Evolutionary conservation across 495 filamentous ascomycete genomes (phyloP), one percentile per base, ranked within the genome.

Genomic region (Penicillium goetzii): DNA sequence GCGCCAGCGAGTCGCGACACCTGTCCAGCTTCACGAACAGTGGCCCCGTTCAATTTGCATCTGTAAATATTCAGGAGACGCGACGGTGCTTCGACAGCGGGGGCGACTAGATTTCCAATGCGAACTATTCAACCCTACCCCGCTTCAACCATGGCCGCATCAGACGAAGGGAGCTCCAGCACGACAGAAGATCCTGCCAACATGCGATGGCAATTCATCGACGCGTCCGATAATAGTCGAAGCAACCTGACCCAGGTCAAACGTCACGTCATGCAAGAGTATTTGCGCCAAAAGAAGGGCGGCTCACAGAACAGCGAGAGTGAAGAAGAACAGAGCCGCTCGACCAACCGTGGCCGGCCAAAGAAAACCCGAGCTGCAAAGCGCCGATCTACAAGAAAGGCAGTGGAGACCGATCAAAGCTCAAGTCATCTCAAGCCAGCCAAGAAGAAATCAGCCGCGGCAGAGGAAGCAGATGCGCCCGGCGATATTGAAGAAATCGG

Each of bases 211-310:
- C 77, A 80, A 59, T 81, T 81, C 56, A 81, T 81, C 61, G 76
- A 81, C 49, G 58, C 71, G 58, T 78, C 78, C 10, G 72, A 74
- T 23, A 74, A 79, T 38, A 74, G 71, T 60, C 72, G 76, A 40
- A 71, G 68, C 57, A 81, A 80, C 40, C 54, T 78, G 55, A 81
- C 76, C 0, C 76, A 77, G 60, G 78, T 81, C 28, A 79, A 79
- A 47, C 76, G 77, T 17, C 78, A 81, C 78, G 78, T 81, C 3
- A 81, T 80, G 78, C 76, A 81, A 60, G 76, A 81, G 40, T 80
- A 76, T 63, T 79, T 80, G 71, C 78, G 77, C 40, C 77, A 80
- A 52, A 81, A 80, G 62, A 73, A 73, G 41, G 61, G 70, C 5
- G 53, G 43, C 14, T 28, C 61, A 19, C 75, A 66, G 14, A 64